Percentiles rank a stretch among this genome's conserved stretches.
Evolutionary conservation across 768 basidiomycete species (phyloP).

Genomic region (Guyanaporus albipodus): DNA sequence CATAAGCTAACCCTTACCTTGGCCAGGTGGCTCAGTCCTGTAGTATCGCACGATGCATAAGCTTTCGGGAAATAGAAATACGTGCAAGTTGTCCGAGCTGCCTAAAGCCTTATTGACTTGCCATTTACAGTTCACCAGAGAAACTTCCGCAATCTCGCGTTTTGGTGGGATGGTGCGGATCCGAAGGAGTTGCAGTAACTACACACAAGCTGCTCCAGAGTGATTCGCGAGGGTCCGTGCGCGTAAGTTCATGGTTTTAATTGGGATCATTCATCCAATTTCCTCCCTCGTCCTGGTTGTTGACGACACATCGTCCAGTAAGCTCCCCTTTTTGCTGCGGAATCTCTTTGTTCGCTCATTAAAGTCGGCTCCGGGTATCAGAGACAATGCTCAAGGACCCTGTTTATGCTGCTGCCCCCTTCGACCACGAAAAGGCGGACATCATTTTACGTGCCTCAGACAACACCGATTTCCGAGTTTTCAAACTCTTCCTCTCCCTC

Average conservation of each 20-base stretch:
- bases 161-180: background rate
- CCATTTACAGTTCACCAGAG: background rate
- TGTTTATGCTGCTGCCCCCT: conserved; percentile 6
- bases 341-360: background rate
- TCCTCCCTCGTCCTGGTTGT: no score
- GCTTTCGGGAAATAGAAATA: background rate
- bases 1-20: background rate
- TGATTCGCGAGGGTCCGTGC: background rate
- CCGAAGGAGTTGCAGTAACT: background rate
- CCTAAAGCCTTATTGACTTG: no score
- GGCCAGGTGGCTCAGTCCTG: background rate
- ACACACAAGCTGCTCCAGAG: background rate
- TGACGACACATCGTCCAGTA: no score
- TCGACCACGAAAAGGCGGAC: background rate
- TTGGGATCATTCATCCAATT: background rate
- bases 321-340: no score
- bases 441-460: background rate
- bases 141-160: background rate
- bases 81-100: no score
- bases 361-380: background rate
- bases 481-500: background rate
- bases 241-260: background rate
- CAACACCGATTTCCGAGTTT: background rate
- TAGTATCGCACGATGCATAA: background rate
- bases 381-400: background rate